phyloP scores from a whole-genome alignment of 2,329 filamentous ascomycete genomes.

The Macrophomina phaseolina region DNA sequence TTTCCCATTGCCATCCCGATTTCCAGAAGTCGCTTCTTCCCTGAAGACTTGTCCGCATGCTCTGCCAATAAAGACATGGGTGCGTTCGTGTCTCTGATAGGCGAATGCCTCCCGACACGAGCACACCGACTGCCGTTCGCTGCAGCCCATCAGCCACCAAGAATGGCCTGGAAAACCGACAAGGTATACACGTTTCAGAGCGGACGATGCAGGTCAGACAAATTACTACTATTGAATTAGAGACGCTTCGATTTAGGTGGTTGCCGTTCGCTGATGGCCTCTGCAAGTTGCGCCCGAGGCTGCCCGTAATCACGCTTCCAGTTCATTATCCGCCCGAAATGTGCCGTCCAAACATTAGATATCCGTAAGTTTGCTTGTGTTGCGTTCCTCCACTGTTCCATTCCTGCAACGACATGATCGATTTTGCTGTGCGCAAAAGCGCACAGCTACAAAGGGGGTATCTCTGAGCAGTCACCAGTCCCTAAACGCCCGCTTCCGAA shows the following conservation, averaged over 20 bases:
- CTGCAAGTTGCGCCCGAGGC: background rate
- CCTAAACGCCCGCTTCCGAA: constrained; percentile 23
- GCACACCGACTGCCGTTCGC: background rate
- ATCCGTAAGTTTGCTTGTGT: constrained; percentile 2
- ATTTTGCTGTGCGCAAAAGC: constrained; percentile 25
- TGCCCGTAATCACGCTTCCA: background rate
- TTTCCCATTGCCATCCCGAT: background rate
- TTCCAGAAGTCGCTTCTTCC: background rate
- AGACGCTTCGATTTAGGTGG: constrained; percentile 11
- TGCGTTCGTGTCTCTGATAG: constrained; percentile 18
- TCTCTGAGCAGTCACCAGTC: constrained; percentile 25
- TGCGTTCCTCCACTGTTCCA: constrained; percentile 1
- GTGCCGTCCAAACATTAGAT: constrained; percentile 22
- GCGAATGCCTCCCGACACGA: constrained; percentile 12
- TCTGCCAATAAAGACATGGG: background rate
- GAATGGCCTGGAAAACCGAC: background rate
- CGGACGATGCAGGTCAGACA: background rate
- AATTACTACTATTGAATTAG: constrained; percentile 15
- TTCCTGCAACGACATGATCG: constrained; percentile 24
- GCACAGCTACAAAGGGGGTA: constrained; percentile 28
- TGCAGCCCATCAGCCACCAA: background rate
- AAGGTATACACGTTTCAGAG: background rate
- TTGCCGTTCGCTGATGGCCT: background rate
- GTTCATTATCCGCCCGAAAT: constrained; percentile 12
- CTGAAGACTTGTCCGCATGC: background rate